Evolutionary conservation across 371 early-diverging fungal genomes (phyloP).

Genomic region (Mucor sp.): DNA sequence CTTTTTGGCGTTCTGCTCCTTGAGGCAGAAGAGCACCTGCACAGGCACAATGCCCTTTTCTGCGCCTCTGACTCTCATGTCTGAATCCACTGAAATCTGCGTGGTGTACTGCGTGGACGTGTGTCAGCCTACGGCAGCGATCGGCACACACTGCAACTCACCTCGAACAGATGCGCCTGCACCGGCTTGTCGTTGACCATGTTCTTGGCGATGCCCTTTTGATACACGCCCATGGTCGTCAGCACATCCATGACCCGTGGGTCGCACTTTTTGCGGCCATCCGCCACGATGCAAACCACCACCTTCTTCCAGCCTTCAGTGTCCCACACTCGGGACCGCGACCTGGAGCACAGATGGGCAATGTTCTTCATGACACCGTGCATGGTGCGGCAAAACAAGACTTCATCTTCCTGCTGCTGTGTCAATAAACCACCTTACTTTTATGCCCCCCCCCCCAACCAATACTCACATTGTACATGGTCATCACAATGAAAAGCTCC

Average conservation of each 20-base stretch:
- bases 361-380: slow-evolving; percentile 81
- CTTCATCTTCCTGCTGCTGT: slow-evolving; percentile 53
- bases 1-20: slow-evolving; percentile 89
- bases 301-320: slow-evolving; percentile 82
- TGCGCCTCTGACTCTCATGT: slow-evolving; percentile 67
- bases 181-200: slow-evolving; percentile 61
- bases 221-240: slow-evolving; percentile 71
- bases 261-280: slow-evolving; percentile 77
- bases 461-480: slow-evolving; percentile 44
- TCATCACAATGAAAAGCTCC: slow-evolving; percentile 86
- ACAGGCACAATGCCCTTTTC: slow-evolving; percentile 71
- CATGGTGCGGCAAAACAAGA: slow-evolving; percentile 74
- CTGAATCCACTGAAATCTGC: slow-evolving; percentile 73
- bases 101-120: slow-evolving; percentile 74
- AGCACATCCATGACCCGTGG: slow-evolving; percentile 57
- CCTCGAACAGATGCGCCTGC: slow-evolving; percentile 81
- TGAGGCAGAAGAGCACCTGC: slow-evolving; percentile 81
- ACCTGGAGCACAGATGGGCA: slow-evolving; percentile 69
- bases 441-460: no score
- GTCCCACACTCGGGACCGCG: slow-evolving; percentile 67
- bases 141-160: background rate
- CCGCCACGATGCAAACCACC: slow-evolving; percentile 83
- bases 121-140: background rate
- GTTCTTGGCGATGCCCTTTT: slow-evolving; percentile 71
- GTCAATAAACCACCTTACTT: background rate